These are phyloP conservation scores for Seiridium unicorne DNA, from an alignment of 2,329 filamentous ascomycete genomes.

Conservation along the genomic window DNA sequence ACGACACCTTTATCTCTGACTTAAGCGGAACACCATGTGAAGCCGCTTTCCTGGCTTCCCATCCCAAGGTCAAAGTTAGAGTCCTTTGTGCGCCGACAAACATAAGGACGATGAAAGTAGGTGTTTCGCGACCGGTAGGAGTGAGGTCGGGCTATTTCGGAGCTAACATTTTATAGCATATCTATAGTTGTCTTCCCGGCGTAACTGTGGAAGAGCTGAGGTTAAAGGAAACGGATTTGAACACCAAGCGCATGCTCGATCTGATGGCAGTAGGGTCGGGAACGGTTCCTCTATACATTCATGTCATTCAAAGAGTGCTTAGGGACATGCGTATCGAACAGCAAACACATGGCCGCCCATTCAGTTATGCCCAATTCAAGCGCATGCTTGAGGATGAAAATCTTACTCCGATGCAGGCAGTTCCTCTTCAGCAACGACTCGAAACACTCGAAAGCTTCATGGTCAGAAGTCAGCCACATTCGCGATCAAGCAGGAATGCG, in stretches of 20 bases:
- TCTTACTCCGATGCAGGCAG: slow-evolving; percentile 47
- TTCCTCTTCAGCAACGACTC: slow-evolving; percentile 58
- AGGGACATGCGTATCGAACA: slow-evolving; percentile 51
- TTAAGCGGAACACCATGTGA: slow-evolving; percentile 53
- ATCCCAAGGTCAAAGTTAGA: slow-evolving; percentile 41
- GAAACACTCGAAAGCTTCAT: slow-evolving; percentile 66
- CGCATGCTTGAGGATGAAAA: slow-evolving; percentile 28
- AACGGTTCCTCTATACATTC: slow-evolving; percentile 55
- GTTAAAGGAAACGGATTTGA: slow-evolving; percentile 51
- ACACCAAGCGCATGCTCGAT: slow-evolving; percentile 56
- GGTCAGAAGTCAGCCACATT: slow-evolving; percentile 19
- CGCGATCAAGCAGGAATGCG: neutral
- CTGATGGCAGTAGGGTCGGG: slow-evolving; percentile 54
- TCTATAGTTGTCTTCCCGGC: slow-evolving; percentile 39
- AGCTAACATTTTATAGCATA: slow-evolving; percentile 23
- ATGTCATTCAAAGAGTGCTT: slow-evolving; percentile 54
- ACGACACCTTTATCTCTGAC: slow-evolving; percentile 54
- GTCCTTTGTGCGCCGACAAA: slow-evolving; percentile 57
- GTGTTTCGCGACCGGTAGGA: neutral
- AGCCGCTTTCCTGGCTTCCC: slow-evolving; percentile 52
- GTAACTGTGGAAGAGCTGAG: slow-evolving; percentile 49
- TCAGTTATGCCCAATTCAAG: slow-evolving; percentile 52
- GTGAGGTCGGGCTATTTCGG: neutral
- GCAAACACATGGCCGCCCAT: slow-evolving; percentile 30
- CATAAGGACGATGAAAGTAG: slow-evolving; percentile 35